Base-by-base conservation (phyloP, 345 rosid genomes). In the Eucalyptus globulus region DNA sequence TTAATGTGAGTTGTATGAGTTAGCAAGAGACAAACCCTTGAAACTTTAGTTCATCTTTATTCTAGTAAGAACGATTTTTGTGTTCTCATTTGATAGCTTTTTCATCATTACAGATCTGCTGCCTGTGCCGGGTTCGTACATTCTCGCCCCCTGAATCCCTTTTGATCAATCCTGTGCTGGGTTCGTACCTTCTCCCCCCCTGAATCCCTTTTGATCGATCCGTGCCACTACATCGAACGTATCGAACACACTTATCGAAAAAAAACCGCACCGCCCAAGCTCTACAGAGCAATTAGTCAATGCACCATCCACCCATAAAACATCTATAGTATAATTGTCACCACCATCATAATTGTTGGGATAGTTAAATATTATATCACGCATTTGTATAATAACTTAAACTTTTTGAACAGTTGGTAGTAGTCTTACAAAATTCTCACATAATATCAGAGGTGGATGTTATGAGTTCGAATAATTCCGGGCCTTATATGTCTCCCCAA, bases 351-450 rank as follows among this genome's bases (percentile, higher is more conserved):
- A 34, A 69, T 9, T 31, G 11, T 21, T 21, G 58, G 26, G 11
- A 53, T 53, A 8, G 26, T 53, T 53, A 53, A 53, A 19, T 53
- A 19, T 53, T 4, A 53, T 53, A 53, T 1, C 26, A 9, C 5
- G 2, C 24, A 0, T 19, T 53, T 8, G 0, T 53, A 53, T 8
- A 8, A 4, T 19, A 53, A 53, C 4, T 53, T 53, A 21, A 53
- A 53, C 0, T 53, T 53, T 53, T 53, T 53, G 26, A 53, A 53
- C 0, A 8, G 1, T 53, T 19, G 0, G 0, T 19, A 53, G 5
- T 53, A 1, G 2, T 19, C 24, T 53, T 53, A 53, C 10, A 19
- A 53, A 21, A 53, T 53, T 53, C 1, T 53, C 10, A 53, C 1
- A 21, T 21, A 5, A 19, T 53, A 19, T 53, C 0, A 53, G 0